These are phyloP conservation scores for Amylostereum areolatum DNA, from an alignment of 1,284 basidiomycete genomes.

Conservation along the genomic window DNA sequence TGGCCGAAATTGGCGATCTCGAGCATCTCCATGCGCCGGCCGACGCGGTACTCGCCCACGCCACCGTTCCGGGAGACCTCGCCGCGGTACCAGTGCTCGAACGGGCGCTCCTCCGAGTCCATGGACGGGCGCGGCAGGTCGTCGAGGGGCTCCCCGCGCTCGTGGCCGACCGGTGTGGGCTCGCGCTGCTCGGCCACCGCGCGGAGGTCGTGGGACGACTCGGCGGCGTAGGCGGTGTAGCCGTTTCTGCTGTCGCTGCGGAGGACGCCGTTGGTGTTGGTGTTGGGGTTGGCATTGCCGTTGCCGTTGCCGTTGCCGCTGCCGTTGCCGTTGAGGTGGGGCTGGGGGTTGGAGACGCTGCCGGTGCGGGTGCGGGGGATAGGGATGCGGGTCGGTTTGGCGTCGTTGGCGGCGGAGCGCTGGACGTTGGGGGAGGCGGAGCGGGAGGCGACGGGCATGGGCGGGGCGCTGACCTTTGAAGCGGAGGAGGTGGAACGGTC, in stretches of 20 bases:
- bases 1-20: slow-evolving; percentile 80
- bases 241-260: slow-evolving; percentile 12
- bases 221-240: slow-evolving; percentile 8
- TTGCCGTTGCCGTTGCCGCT: slow-evolving; percentile 9
- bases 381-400: slow-evolving; percentile 46
- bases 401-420: slow-evolving; percentile 30
- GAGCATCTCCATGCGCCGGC: slow-evolving; percentile 67
- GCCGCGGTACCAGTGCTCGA: slow-evolving; percentile 79
- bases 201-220: slow-evolving; percentile 14
- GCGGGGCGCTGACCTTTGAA: slow-evolving; percentile 14
- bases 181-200: slow-evolving; percentile 21
- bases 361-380: slow-evolving; percentile 35
- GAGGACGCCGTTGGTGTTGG: neutral
- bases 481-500: slow-evolving; percentile 20
- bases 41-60: slow-evolving; percentile 70
- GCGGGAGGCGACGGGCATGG: slow-evolving; percentile 20
- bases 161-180: slow-evolving; percentile 17
- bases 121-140: slow-evolving; percentile 42
- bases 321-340: slow-evolving; percentile 18
- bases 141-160: slow-evolving; percentile 7
- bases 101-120: slow-evolving; percentile 75
- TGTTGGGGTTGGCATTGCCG: slow-evolving; percentile 5
- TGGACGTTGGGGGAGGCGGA: slow-evolving; percentile 28
- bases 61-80: slow-evolving; percentile 75
- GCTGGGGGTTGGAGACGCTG: slow-evolving; percentile 34